Conservation (phyloP, 495 filamentous ascomycete genomes). For the Sphaerosporella brunnea region DNA sequence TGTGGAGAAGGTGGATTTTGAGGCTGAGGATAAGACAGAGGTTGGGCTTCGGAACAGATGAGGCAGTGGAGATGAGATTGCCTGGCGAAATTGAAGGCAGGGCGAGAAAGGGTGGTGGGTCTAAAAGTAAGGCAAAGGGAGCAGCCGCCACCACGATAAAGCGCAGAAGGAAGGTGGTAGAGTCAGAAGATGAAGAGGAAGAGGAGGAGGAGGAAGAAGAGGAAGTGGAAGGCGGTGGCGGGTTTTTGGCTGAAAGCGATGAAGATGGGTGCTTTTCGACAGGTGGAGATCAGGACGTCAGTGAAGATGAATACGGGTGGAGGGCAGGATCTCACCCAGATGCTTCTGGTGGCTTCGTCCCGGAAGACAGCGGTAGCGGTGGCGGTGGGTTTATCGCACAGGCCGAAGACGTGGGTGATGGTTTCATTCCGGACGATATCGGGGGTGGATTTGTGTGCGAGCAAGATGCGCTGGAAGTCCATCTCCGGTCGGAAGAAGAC, state of each 20-base stretch:
- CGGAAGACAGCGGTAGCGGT: conserved; percentile 13
- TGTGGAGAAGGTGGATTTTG: conserved; percentile 63
- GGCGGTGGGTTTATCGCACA: background rate
- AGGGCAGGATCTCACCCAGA: too few relatives aligned
- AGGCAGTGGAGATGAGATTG: conserved; percentile 42
- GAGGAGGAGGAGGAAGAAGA: conserved; percentile 24
- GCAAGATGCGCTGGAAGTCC: too few relatives aligned
- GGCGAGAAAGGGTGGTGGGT: conserved; percentile 11
- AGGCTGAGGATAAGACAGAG: conserved; percentile 62
- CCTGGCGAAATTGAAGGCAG: conserved; percentile 15
- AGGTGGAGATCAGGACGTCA: too few relatives aligned
- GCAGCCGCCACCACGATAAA: conserved; percentile 15
- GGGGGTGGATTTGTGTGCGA: too few relatives aligned
- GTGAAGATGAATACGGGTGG: too few relatives aligned
- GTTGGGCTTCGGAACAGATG: conserved; percentile 41
- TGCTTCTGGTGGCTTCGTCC: conserved; percentile 24
- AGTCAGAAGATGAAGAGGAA: conserved; percentile 22
- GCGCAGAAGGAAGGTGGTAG: conserved; percentile 12
- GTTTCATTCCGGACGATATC: conserved; percentile 5
- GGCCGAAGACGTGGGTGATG: background rate
- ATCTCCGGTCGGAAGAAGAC: too few relatives aligned
- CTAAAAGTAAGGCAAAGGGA: conserved; percentile 28
- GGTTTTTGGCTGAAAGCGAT: conserved; percentile 7
- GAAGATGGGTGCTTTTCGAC: too few relatives aligned
- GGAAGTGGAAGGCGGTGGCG: conserved; percentile 10